phyloP scores from a whole-genome alignment of 1,284 basidiomycete genomes.

The Ustilago nuda region DNA sequence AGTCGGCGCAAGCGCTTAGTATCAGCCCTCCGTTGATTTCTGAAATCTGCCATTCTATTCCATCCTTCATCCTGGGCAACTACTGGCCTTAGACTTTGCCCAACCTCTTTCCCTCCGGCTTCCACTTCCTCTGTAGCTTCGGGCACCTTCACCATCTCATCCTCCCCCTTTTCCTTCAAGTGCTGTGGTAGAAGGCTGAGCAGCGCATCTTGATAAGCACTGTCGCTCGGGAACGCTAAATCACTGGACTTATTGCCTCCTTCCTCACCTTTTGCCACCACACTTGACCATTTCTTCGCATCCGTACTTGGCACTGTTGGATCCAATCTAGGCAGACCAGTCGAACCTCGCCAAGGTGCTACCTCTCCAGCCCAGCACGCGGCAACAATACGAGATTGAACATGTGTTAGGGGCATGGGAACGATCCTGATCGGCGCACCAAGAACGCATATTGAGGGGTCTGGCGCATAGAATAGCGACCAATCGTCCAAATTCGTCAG shows the following conservation, averaged over 20 bases:
- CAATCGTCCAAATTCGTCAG: slow-evolving; percentile 65
- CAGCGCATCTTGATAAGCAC: slow-evolving; percentile 55
- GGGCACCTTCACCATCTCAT: slow-evolving; percentile 11
- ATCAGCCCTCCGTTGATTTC: slow-evolving; percentile 35
- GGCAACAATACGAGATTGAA: slow-evolving; percentile 52
- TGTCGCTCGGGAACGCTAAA: slow-evolving; percentile 46
- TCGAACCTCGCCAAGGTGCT: not conserved
- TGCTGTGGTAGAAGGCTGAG: slow-evolving; percentile 21
- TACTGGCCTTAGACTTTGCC: slow-evolving; percentile 7
- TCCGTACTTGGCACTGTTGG: slow-evolving; percentile 30
- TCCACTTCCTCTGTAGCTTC: not conserved
- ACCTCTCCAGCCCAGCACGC: slow-evolving; percentile 36
- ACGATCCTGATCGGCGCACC: slow-evolving; percentile 62
- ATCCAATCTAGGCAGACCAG: slow-evolving; percentile 41
- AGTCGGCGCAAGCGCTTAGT: slow-evolving; percentile 29
- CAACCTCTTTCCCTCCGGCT: not conserved
- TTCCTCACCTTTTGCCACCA: not conserved
- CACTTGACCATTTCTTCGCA: slow-evolving; percentile 42
- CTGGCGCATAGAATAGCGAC: slow-evolving; percentile 58
- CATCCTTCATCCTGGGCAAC: slow-evolving; percentile 29
- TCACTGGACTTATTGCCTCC: slow-evolving; percentile 21
- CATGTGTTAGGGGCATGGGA: slow-evolving; percentile 63
- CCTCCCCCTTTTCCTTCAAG: not conserved
- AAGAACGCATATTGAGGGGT: slow-evolving; percentile 52
- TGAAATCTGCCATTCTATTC: slow-evolving; percentile 19